These are phyloP conservation scores for Ascocoryne sarcoides DNA, from an alignment of 2,329 filamentous ascomycete genomes.

Conservation along the genomic window DNA sequence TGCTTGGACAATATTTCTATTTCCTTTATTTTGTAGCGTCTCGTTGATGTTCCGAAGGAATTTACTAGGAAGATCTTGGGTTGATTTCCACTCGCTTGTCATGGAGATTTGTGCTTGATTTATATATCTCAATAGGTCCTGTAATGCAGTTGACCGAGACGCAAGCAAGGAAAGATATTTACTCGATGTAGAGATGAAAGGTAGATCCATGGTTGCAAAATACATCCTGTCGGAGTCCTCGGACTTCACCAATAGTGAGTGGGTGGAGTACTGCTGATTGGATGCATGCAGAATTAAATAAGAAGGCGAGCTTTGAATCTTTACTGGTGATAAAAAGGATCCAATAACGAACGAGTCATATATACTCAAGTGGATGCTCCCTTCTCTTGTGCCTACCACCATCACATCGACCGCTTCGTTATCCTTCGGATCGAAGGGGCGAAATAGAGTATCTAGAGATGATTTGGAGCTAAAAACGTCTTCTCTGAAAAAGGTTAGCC, in stretches of 20 bases:
- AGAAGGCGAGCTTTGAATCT: constrained; percentile 19
- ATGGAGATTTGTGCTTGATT: constrained; percentile 74
- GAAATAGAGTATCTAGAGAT: constrained; percentile 29
- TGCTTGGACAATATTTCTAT: constrained; percentile 62
- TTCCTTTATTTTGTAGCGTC: constrained; percentile 57
- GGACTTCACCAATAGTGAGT: constrained; percentile 57
- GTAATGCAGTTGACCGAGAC: constrained; percentile 77
- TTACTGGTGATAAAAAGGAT: constrained; percentile 41
- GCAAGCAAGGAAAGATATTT: constrained; percentile 77
- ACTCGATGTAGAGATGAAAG: constrained; percentile 64
- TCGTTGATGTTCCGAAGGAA: constrained; percentile 72
- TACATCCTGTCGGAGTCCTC: constrained; percentile 38
- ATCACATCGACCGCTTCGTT: constrained; percentile 73
- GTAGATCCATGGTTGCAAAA: constrained; percentile 72
- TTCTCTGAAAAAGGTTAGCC: constrained; percentile 21
- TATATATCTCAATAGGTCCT: constrained; percentile 80
- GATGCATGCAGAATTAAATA: constrained; percentile 53
- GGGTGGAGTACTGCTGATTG: constrained; percentile 66
- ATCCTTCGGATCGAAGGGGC: constrained; percentile 43
- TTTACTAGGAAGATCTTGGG: constrained; percentile 67
- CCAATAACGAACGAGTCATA: constrained; percentile 82
- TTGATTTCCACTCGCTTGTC: constrained; percentile 72
- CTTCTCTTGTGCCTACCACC: constrained; percentile 63
- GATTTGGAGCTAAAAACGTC: constrained; percentile 29
- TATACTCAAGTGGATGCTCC: constrained; percentile 67